Evolutionary conservation across 371 early-diverging fungal genomes (phyloP).

Genomic region (Mucor circinelloides): DNA sequence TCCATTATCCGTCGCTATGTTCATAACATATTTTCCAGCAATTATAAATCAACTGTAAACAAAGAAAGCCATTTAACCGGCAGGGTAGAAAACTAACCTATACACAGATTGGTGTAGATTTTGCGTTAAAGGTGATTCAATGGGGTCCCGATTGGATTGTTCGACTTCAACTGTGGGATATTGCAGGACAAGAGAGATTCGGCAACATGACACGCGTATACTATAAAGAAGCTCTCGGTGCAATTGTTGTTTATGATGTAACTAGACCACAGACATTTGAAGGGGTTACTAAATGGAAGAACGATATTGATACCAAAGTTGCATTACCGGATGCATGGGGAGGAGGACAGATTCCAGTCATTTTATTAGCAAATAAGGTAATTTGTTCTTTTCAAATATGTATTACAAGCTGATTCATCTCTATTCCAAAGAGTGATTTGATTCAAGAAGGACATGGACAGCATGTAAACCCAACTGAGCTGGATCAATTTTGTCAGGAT

Average conservation of each 20-base stretch:
- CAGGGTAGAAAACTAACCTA: not conserved
- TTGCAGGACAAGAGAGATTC: slow-evolving; percentile 83
- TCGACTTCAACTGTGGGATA: slow-evolving; percentile 84
- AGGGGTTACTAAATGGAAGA: slow-evolving; percentile 74
- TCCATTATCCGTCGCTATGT: slow-evolving; percentile 69
- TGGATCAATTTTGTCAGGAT: slow-evolving; percentile 60
- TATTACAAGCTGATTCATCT: not conserved
- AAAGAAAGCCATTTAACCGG: not conserved
- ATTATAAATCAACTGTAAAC: slow-evolving; percentile 75
- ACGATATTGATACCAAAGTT: slow-evolving; percentile 67
- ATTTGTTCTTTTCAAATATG: not conserved
- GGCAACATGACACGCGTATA: slow-evolving; percentile 80
- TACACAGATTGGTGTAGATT: slow-evolving; percentile 78
- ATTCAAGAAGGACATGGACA: slow-evolving; percentile 51
- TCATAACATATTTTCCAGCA: slow-evolving; percentile 72
- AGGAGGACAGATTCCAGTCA: slow-evolving; percentile 65
- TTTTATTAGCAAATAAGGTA: slow-evolving; percentile 69
- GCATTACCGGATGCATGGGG: slow-evolving; percentile 58
- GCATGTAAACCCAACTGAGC: slow-evolving; percentile 44
- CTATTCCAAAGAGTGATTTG: slow-evolving; percentile 37
- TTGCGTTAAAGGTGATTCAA: slow-evolving; percentile 79
- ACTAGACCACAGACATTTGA: slow-evolving; percentile 75
- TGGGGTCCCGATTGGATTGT: slow-evolving; percentile 60
- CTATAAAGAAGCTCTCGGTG: slow-evolving; percentile 80
- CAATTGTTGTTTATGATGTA: slow-evolving; percentile 80